Conservation (phyloP, 345 rosid genomes). For the Noccaea bulbosa region DNA sequence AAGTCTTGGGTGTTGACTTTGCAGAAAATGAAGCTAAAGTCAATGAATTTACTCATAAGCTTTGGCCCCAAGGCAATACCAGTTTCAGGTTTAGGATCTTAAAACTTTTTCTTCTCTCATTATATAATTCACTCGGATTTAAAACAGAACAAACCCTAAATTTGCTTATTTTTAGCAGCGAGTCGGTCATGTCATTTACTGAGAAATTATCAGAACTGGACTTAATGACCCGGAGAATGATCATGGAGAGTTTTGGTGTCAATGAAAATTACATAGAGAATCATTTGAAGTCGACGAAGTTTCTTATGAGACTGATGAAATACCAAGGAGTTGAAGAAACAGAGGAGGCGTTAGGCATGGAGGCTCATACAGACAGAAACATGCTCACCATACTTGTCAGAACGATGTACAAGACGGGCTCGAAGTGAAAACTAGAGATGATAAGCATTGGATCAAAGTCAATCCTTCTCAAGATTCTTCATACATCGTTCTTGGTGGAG, state of each 20-base stretch:
- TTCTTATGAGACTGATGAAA: slow-evolving; percentile 51
- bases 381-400: slow-evolving; percentile 58
- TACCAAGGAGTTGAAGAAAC: slow-evolving; percentile 44
- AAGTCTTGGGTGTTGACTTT: slow-evolving; percentile 29
- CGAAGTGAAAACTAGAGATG: slow-evolving; percentile 48
- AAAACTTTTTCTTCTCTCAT: not conserved
- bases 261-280: slow-evolving; percentile 43
- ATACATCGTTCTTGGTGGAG: slow-evolving; percentile 56
- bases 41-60: slow-evolving; percentile 32
- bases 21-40: slow-evolving; percentile 31
- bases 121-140: not conserved
- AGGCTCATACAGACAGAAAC: slow-evolving; percentile 59
- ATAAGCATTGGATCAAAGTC: slow-evolving; percentile 46
- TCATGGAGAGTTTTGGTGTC: slow-evolving; percentile 59
- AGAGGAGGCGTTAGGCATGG: slow-evolving; percentile 42
- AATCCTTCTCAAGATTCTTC: slow-evolving; percentile 51
- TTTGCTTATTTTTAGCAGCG: slow-evolving; percentile 26
- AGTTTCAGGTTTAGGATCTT: slow-evolving; percentile 27
- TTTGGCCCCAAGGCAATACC: slow-evolving; percentile 37
- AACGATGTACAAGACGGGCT: slow-evolving; percentile 52
- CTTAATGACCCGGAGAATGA: slow-evolving; percentile 51
- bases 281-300: slow-evolving; percentile 41
- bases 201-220: slow-evolving; percentile 48
- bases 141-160: not conserved
- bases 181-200: slow-evolving; percentile 33